Evolutionary conservation across 2,329 filamentous ascomycete genomes (phyloP), one percentile per base, ranked within the genome.

Genomic region (Sphaerulina musiva): DNA sequence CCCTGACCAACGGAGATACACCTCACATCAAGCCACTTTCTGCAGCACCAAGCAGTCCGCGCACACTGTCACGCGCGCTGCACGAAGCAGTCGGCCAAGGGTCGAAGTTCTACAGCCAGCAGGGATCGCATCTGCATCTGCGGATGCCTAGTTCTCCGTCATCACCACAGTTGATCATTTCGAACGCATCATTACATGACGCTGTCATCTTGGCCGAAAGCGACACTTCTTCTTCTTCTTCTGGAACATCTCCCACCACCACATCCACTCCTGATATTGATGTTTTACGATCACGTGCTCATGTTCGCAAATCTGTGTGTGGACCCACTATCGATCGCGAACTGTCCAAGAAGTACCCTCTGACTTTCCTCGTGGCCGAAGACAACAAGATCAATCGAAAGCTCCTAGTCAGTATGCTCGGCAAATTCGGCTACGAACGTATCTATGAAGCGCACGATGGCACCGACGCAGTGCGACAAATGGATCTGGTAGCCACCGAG

Each of bases 381-480:
- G 85, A 88, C 69, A 88, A 88, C 68, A 79, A 79, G 58, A 85
- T 87, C 69, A 87, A 87, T 64, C 80, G 85, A 51, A 81, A 80
- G 44, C 78, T 87, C 0, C 74, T 87, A 12, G 78, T 85, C 29
- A 82, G 73, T 61, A 86, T 86, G 78, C 77, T 88, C 6, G 73
- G 73, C 20, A 85, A 84, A 61, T 77, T 88, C 11, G 85, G 85
- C 10, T 87, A 87, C 67, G 73, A 72, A 29, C 76, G 77, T 51
- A 77, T 87, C 11, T 74, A 78, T 51, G 79, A 87, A 66, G 85
- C 85, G 0, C 83, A 83, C 62, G 83, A 88, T 62, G 85, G 85
- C 40, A 77, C 78, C 44, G 82, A 87, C 64, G 85, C 84, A 0
- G 82, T 88, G 1, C 75, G 79, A 14, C 75, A 80, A 43, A 84